These are phyloP conservation scores for Fusarium avenaceum DNA, from an alignment of 2,329 filamentous ascomycete species.

Conservation along the genomic window DNA sequence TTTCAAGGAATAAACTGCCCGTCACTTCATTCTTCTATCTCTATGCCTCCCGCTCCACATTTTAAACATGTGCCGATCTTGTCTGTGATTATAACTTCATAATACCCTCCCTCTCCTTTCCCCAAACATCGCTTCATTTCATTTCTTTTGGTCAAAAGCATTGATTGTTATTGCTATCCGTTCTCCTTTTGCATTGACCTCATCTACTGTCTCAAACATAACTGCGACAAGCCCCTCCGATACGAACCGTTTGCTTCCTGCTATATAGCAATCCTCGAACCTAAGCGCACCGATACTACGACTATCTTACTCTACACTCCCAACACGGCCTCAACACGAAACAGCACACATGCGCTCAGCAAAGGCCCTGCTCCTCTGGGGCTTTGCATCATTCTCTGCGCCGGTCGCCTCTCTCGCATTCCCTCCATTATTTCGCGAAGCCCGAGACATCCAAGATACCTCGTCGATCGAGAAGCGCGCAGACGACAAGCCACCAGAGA, in stretches of 20 bases:
- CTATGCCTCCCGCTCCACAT: constrained; percentile 6
- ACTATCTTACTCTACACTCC: not conserved
- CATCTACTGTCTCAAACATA: not conserved
- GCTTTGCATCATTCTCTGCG: constrained; percentile 42
- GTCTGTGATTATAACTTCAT: not conserved
- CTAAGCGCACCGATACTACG: not conserved
- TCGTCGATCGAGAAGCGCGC: constrained; percentile 16
- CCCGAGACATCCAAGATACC: not conserved
- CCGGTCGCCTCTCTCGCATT: constrained; percentile 37
- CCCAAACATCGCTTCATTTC: not conserved
- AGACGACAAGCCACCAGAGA: constrained; percentile 9
- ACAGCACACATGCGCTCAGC: constrained; percentile 40
- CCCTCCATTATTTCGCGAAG: constrained; percentile 24
- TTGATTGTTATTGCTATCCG: constrained; percentile 16
- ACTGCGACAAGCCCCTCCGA: constrained; percentile 9
- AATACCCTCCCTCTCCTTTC: not conserved
- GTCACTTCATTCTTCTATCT: constrained; percentile 3
- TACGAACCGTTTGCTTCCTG: constrained; percentile 11
- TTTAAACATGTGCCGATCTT: constrained; percentile 13
- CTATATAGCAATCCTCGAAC: constrained; percentile 9
- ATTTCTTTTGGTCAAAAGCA: constrained; percentile 8
- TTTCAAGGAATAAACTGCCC: constrained; percentile 13
- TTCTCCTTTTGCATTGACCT: not conserved
- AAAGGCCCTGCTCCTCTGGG: constrained; percentile 47
- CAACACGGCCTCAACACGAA: not conserved